These are phyloP conservation scores for Arctium minus DNA, from an alignment of 129 eudicot species.

Conservation along the genomic window DNA sequence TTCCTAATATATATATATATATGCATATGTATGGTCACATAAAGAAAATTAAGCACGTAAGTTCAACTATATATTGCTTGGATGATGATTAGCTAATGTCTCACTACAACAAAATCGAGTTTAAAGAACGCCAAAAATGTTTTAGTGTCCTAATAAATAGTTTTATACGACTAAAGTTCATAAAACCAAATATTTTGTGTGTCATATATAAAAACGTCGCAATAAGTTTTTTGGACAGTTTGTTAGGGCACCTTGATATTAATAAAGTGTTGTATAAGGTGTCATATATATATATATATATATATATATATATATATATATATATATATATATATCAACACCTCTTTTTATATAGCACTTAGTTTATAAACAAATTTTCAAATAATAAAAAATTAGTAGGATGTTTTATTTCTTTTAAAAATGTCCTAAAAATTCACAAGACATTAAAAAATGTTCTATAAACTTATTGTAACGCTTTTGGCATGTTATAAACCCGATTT, in stretches of 20 bases:
- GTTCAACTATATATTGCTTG: background rate
- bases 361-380: background rate
- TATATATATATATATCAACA: background rate
- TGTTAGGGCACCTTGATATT: too few species aligned
- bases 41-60: background rate
- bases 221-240: too few species aligned
- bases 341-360: background rate
- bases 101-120: background rate
- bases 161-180: background rate
- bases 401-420: too few species aligned
- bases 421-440: background rate
- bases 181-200: too few species aligned
- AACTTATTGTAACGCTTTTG: background rate
- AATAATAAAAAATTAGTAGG: too few species aligned
- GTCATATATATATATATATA: too few species aligned
- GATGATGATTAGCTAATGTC: background rate
- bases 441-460: background rate
- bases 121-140: background rate
- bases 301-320: too few species aligned
- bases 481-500: background rate
- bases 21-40: background rate
- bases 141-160: background rate
- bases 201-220: background rate
- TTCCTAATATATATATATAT: constrained; percentile 16
- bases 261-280: background rate